These are phyloP conservation scores for Beauveria medogensis DNA, from an alignment of 2,329 filamentous ascomycete genomes.

Conservation along the genomic window DNA sequence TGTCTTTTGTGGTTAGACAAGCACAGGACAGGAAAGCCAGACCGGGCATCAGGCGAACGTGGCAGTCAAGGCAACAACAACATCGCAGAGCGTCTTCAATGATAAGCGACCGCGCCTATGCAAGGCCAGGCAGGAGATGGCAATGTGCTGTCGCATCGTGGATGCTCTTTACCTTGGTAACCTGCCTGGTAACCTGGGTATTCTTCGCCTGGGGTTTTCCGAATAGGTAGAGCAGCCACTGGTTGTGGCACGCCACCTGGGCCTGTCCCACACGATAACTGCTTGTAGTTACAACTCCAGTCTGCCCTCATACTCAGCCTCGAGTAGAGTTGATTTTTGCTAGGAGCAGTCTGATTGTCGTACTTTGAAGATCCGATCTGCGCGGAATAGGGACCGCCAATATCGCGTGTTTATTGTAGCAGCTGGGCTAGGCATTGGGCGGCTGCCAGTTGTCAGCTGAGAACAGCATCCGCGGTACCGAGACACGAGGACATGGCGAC, in stretches of 20 bases:
- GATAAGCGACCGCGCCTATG: conserved; percentile 1
- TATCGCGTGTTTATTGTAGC: background rate
- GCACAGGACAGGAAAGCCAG: background rate
- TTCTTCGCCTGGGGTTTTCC: too few species aligned
- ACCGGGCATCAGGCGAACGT: background rate
- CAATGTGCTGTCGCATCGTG: background rate
- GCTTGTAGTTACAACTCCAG: too few species aligned
- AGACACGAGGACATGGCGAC: background rate
- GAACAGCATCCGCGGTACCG: background rate
- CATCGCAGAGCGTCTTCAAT: background rate
- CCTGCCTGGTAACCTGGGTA: too few species aligned
- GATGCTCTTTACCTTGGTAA: background rate
- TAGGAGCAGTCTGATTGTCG: background rate
- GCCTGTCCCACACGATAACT: too few species aligned
- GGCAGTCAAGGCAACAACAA: background rate
- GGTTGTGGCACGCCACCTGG: too few species aligned
- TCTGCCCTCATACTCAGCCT: too few species aligned
- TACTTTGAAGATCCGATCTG: background rate
- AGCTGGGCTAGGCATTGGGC: background rate
- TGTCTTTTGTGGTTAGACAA: background rate
- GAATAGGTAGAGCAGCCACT: too few species aligned
- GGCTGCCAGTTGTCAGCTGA: background rate
- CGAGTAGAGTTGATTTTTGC: too few species aligned
- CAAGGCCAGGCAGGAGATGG: background rate
- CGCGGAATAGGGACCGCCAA: background rate